Evolutionary conservation across 768 basidiomycete species (phyloP).

Genomic region (Termitomyces sp.): DNA sequence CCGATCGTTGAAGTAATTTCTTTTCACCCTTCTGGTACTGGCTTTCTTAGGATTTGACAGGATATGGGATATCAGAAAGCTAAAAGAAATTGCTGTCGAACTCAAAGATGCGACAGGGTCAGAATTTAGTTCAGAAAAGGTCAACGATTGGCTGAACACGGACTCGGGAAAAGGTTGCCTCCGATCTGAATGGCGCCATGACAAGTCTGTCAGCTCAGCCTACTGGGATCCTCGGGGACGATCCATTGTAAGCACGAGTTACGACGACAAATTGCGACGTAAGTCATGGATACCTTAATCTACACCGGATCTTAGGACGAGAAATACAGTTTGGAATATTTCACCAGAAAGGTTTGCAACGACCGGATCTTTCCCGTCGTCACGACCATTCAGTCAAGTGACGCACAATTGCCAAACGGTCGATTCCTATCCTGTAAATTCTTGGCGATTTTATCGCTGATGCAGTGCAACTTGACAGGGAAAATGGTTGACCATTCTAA

Average conservation of each 20-base stretch:
- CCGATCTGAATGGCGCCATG: constrained; percentile 63
- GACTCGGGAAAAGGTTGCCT: constrained; percentile 48
- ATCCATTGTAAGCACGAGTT: constrained; percentile 77
- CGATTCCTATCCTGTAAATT: constrained; percentile 13
- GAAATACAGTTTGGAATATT: constrained; percentile 68
- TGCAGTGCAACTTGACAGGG: constrained; percentile 40
- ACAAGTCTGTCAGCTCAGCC: constrained; percentile 75
- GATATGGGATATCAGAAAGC: constrained; percentile 76
- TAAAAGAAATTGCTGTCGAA: constrained; percentile 36
- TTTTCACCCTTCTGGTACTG: background rate
- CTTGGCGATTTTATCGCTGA: background rate
- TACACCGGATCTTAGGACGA: constrained; percentile 7
- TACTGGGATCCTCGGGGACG: constrained; percentile 84
- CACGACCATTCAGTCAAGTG: constrained; percentile 58
- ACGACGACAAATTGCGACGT: constrained; percentile 75
- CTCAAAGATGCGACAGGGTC: constrained; percentile 19
- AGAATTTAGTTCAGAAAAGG: constrained; percentile 33
- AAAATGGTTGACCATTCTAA: constrained; percentile 73
- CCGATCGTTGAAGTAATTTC: constrained; percentile 58
- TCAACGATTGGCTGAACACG: constrained; percentile 46
- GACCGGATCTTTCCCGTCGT: constrained; percentile 47
- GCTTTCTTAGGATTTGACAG: constrained; percentile 28
- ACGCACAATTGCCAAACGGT: constrained; percentile 81
- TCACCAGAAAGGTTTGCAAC: constrained; percentile 42
- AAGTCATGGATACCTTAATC: constrained; percentile 20